Conservation (phyloP, 176 grass and related monocot genomes). For the Secale cereale region DNA sequence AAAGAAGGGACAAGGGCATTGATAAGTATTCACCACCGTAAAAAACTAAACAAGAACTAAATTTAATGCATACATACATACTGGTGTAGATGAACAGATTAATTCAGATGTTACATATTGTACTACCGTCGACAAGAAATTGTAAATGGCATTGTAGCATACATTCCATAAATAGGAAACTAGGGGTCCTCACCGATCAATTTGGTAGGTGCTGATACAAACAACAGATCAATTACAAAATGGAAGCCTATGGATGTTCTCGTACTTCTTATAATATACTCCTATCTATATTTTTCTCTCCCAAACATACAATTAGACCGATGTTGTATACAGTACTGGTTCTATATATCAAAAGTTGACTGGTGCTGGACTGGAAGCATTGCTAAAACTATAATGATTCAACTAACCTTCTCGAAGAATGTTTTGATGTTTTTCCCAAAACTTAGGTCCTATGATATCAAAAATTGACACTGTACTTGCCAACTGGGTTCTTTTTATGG, state of each 20-base stretch:
- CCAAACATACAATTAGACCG: slow-evolving; percentile 13
- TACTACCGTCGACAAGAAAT: slow-evolving; percentile 57
- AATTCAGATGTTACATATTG: slow-evolving; percentile 16
- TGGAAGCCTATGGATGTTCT: no score
- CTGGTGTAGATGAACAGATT: background rate
- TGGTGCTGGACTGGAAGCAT: slow-evolving; percentile 6
- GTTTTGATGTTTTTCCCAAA: slow-evolving; percentile 40
- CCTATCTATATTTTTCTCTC: slow-evolving; percentile 41
- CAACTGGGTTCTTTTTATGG: slow-evolving; percentile 25
- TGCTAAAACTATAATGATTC: slow-evolving; percentile 14
- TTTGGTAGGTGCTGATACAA: no score
- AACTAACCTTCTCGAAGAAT: slow-evolving; percentile 56
- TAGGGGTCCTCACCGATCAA: slow-evolving; percentile 49
- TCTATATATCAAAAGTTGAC: background rate
- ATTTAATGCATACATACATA: background rate
- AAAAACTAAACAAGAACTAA: background rate
- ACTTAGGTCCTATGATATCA: slow-evolving; percentile 39
- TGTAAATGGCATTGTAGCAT: background rate
- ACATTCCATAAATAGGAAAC: slow-evolving; percentile 4
- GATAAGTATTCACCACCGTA: background rate
- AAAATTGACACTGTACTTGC: slow-evolving; percentile 25
- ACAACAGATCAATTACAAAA: slow-evolving; percentile 29
- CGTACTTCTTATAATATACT: slow-evolving; percentile 54
- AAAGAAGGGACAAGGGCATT: background rate
- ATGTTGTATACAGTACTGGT: background rate